Conservation (phyloP, 2,329 filamentous ascomycete genomes). For the Penicillium rolfsii region DNA sequence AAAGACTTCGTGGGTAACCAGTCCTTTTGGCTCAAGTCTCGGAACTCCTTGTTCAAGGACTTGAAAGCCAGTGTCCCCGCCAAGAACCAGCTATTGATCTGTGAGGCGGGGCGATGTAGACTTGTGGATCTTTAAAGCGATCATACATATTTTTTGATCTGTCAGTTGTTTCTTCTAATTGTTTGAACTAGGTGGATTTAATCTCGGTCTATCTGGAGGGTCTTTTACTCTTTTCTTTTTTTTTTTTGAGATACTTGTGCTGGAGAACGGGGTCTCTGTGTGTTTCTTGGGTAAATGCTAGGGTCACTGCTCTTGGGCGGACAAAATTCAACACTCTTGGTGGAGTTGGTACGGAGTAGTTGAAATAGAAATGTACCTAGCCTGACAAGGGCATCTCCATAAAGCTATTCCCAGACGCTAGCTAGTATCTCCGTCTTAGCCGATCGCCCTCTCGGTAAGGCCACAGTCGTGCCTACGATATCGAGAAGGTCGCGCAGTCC, state of each 20-base stretch:
- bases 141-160: not conserved
- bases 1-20: conserved; percentile 40
- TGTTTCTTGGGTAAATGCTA: not conserved
- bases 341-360: not conserved
- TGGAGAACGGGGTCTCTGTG: not conserved
- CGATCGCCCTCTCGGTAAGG: no score
- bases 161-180: not conserved
- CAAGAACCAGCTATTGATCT: conserved; percentile 46
- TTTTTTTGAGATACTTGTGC: not conserved
- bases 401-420: no score
- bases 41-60: conserved; percentile 44
- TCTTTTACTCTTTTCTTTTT: not conserved
- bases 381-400: not conserved
- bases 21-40: conserved; percentile 44
- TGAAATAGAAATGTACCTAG: conserved; percentile 1
- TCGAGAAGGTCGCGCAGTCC: no score
- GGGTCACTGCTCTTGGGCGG: not conserved
- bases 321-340: not conserved
- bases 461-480: no score
- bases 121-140: conserved; percentile 38
- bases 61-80: conserved; percentile 37
- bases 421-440: no score
- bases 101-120: conserved; percentile 43
- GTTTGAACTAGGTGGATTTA: not conserved
- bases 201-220: not conserved